These are phyloP conservation scores for Penicillium sp. DNA, from an alignment of 2,329 filamentous ascomycete species.

Conservation along the genomic window DNA sequence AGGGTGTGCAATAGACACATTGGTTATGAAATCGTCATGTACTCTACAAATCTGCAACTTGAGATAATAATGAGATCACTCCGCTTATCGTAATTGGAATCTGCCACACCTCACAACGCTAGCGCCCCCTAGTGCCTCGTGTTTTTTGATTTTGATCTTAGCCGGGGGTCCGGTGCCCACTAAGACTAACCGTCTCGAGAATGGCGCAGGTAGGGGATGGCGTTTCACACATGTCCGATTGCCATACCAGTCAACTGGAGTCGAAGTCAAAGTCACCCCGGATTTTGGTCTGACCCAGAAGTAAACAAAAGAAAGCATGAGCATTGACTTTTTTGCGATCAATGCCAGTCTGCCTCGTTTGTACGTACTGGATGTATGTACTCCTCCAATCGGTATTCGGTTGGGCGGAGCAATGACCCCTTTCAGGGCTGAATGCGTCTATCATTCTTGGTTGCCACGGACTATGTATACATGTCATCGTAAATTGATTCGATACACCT, in stretches of 20 bases:
- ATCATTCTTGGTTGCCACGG: constrained; percentile 1
- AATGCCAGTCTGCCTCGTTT: background rate
- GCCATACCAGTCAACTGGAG: constrained; percentile 9
- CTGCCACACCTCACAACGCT: background rate
- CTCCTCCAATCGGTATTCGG: background rate
- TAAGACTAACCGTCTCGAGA: background rate
- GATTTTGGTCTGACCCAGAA: constrained; percentile 17
- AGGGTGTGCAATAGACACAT: background rate
- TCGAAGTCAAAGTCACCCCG: constrained; percentile 16
- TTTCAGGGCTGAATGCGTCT: background rate
- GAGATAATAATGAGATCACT: constrained; percentile 18
- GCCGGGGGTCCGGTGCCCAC: background rate
- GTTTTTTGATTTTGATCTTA: background rate
- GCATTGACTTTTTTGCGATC: background rate
- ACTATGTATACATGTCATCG: background rate
- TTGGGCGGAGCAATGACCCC: background rate
- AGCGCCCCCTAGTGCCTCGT: background rate
- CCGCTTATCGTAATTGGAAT: background rate
- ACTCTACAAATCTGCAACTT: background rate
- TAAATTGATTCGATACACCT: background rate
- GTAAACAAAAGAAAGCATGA: background rate
- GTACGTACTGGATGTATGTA: background rate
- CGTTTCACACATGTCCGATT: background rate
- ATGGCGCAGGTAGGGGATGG: background rate
- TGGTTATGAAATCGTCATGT: background rate